These are phyloP conservation scores for Aureobasidium subglaciale DNA, from an alignment of 2,329 filamentous ascomycete species.

Conservation along the genomic window DNA sequence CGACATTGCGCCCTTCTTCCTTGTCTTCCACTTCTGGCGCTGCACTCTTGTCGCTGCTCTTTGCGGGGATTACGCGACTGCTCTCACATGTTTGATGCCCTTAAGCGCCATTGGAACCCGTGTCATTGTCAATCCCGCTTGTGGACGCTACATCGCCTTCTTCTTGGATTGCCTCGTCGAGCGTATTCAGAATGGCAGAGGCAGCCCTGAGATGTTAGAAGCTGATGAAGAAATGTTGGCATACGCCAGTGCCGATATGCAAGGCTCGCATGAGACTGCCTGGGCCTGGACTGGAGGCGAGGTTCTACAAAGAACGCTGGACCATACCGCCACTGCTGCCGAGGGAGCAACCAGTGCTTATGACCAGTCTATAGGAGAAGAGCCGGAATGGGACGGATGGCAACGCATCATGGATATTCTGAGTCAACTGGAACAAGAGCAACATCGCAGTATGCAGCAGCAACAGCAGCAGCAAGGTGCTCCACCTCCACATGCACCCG, in stretches of 20 bases:
- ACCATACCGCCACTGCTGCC: constrained; percentile 18
- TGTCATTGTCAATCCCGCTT: constrained; percentile 66
- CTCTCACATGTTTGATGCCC: constrained; percentile 65
- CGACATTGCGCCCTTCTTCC: constrained; percentile 63
- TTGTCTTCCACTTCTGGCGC: constrained; percentile 81
- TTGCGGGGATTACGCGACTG: constrained; percentile 63
- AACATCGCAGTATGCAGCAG: constrained; percentile 19
- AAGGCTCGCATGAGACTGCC: constrained; percentile 66
- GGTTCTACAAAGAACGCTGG: constrained; percentile 27
- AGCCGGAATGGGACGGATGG: constrained; percentile 74
- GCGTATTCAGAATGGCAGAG: constrained; percentile 40
- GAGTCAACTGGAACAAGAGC: constrained; percentile 46
- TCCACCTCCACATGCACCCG: background rate
- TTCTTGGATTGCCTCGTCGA: constrained; percentile 64
- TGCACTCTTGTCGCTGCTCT: constrained; percentile 75
- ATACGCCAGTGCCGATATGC: constrained; percentile 79
- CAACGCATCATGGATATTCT: constrained; percentile 60
- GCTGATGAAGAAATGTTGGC: constrained; percentile 82
- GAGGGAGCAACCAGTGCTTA: background rate
- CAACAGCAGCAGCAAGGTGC: background rate
- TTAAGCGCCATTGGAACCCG: constrained; percentile 63
- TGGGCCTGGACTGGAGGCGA: constrained; percentile 68
- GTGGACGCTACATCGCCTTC: constrained; percentile 74
- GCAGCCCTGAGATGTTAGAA: constrained; percentile 38
- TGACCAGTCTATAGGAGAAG: constrained; percentile 30